These are phyloP conservation scores for Hymenoscyphus repandus DNA, from an alignment of 2,329 filamentous ascomycete species.

Conservation along the genomic window DNA sequence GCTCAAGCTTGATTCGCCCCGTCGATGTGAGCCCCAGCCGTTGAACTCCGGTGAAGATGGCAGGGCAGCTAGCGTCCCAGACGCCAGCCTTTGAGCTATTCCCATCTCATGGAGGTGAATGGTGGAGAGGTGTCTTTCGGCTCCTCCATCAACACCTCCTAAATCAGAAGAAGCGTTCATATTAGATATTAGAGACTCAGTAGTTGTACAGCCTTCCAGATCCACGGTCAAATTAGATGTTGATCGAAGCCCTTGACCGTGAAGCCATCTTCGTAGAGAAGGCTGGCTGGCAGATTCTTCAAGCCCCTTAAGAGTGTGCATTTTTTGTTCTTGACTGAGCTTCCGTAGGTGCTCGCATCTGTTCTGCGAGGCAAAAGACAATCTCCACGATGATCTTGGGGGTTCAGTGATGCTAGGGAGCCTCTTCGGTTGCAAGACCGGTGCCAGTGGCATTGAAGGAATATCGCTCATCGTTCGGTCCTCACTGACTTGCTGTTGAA, in stretches of 20 bases:
- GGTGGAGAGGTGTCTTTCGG: conserved; percentile 8
- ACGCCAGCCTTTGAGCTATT: conserved; percentile 25
- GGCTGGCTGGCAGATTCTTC: conserved; percentile 7
- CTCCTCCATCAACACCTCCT: conserved; percentile 26
- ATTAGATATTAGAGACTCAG: conserved; percentile 6
- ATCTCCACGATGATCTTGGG: conserved; percentile 27
- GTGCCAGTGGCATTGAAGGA: conserved; percentile 18
- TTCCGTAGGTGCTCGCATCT: conserved; percentile 25
- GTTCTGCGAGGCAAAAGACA: conserved; percentile 26
- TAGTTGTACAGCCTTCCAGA: conserved; percentile 10
- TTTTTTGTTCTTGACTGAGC: conserved; percentile 20
- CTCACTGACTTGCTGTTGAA: conserved; percentile 5
- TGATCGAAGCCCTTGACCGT: conserved; percentile 21
- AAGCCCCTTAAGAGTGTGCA: conserved; percentile 5
- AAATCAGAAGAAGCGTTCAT: conserved; percentile 13
- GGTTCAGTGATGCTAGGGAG: conserved; percentile 24
- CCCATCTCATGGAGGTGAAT: conserved; percentile 29
- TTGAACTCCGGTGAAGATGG: conserved; percentile 22
- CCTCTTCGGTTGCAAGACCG: conserved; percentile 20
- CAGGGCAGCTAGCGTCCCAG: conserved; percentile 18
- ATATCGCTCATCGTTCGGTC: conserved; percentile 18
- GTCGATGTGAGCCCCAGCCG: conserved; percentile 19
- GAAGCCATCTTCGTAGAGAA: conserved; percentile 18
- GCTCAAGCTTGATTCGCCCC: conserved; percentile 16
- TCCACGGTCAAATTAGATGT: conserved; percentile 13